These are phyloP conservation scores for Torulaspora delbrueckii DNA, from an alignment of 805 yeast genomes.

Conservation along the genomic window DNA sequence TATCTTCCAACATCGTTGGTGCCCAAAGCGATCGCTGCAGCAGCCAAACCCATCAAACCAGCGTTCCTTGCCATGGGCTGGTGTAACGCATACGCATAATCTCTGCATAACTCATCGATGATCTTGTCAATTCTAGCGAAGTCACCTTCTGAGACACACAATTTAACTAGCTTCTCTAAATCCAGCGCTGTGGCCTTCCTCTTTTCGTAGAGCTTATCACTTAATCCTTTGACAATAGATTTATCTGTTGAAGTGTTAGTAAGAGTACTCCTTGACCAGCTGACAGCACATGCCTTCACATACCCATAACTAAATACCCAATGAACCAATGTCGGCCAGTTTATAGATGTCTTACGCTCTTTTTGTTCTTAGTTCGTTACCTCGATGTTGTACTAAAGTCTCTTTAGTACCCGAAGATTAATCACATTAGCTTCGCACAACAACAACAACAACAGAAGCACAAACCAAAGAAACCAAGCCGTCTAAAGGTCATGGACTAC, in stretches of 20 bases:
- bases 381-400: neutral
- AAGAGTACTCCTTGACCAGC: neutral
- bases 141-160: conserved; percentile 40
- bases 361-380: neutral
- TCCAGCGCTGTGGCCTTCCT: conserved; percentile 74
- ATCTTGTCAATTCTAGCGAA: conserved; percentile 40
- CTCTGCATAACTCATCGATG: conserved; percentile 70
- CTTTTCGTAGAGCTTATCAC: conserved; percentile 71
- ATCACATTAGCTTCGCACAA: neutral
- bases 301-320: neutral
- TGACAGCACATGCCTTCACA: neutral
- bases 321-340: neutral
- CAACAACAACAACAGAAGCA: neutral
- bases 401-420: neutral
- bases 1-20: conserved; percentile 74
- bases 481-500: conserved; percentile 11
- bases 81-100: conserved; percentile 77
- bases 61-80: conserved; percentile 90
- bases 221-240: conserved; percentile 59
- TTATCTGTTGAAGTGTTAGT: conserved; percentile 42
- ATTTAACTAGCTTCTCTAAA: conserved; percentile 71
- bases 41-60: conserved; percentile 92
- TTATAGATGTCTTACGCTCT: neutral
- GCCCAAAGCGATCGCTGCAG: conserved; percentile 91
- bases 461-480: neutral